Conservation (phyloP, 345 rosid genomes). For the Laguncularia racemosa region DNA sequence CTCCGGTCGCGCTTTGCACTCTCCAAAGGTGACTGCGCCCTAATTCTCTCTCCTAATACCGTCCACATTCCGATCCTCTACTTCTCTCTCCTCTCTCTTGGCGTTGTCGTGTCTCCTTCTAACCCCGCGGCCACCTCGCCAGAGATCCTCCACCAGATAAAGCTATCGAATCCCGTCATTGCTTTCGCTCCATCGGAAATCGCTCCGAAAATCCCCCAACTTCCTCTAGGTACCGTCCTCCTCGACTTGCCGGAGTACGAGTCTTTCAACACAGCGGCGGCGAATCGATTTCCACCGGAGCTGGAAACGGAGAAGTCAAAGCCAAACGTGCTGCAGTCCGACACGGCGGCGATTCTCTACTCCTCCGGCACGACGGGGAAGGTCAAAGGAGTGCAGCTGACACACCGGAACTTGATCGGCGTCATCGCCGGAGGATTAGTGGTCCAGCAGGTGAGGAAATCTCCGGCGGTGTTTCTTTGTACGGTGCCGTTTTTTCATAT, state of each 20-base stretch:
- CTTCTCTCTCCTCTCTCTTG: conserved; percentile 45
- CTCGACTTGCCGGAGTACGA: conserved; percentile 44
- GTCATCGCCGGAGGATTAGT: conserved; percentile 19
- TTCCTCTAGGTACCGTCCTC: conserved; percentile 15
- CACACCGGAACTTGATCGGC: conserved; percentile 34
- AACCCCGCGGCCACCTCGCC: conserved; percentile 34
- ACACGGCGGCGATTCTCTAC: conserved; percentile 48
- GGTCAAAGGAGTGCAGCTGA: conserved; percentile 46
- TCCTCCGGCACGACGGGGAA: conserved; percentile 61
- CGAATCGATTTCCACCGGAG: too few relatives aligned
- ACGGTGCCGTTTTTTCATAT: conserved; percentile 51
- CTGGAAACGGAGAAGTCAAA: too few relatives aligned
- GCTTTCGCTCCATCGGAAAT: conserved; percentile 33
- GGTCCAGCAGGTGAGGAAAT: conserved; percentile 14
- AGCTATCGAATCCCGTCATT: conserved; percentile 38
- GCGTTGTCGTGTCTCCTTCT: conserved; percentile 41
- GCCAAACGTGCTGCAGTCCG: conserved; percentile 25
- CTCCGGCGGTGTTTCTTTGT: conserved; percentile 21
- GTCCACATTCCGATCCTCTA: conserved; percentile 41
- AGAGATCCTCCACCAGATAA: conserved; percentile 34
- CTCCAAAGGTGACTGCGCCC: conserved; percentile 36
- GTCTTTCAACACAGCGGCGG: conserved; percentile 21
- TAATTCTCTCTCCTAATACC: conserved; percentile 37
- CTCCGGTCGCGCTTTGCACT: conserved; percentile 25
- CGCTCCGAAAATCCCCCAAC: conserved; percentile 30